phyloP scores from a whole-genome alignment of 1,284 basidiomycete species.

The Porodaedalea pini region DNA sequence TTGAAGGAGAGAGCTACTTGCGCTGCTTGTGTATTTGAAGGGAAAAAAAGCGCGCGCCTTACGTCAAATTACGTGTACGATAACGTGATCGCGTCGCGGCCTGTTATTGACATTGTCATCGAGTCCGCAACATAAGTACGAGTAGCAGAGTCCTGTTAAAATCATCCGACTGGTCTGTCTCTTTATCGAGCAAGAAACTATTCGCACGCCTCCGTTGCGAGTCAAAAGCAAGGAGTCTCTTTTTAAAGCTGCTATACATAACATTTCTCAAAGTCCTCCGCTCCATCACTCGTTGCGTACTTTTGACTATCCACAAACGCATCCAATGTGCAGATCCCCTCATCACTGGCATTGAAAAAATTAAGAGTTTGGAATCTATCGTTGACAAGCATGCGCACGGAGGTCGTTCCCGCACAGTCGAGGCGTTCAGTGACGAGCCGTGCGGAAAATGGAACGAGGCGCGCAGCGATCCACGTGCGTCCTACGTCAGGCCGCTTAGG shows the following conservation, averaged over 20 bases:
- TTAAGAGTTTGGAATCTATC: slow-evolving; percentile 61
- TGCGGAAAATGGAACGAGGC: slow-evolving; percentile 62
- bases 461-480: slow-evolving; percentile 56
- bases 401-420: slow-evolving; percentile 40
- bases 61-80: too few species aligned
- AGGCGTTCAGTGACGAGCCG: slow-evolving; percentile 64
- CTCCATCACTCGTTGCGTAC: slow-evolving; percentile 62
- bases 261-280: slow-evolving; percentile 65
- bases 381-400: slow-evolving; percentile 63
- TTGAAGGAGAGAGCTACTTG: too few species aligned
- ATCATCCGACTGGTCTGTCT: too few species aligned
- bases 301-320: slow-evolving; percentile 69
- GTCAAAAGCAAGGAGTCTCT: background rate
- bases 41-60: too few species aligned
- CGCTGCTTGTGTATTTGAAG: too few species aligned
- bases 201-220: background rate
- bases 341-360: slow-evolving; percentile 51
- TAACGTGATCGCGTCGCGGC: too few species aligned
- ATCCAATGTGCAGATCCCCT: slow-evolving; percentile 61
- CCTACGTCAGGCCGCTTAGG: slow-evolving; percentile 37
- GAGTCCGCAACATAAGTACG: too few species aligned
- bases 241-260: slow-evolving; percentile 24
- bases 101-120: too few species aligned
- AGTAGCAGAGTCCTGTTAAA: too few species aligned
- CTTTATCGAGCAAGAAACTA: too few species aligned